Conservation (phyloP, 176 grass and related monocot genomes). For the Carex scoparia region DNA sequence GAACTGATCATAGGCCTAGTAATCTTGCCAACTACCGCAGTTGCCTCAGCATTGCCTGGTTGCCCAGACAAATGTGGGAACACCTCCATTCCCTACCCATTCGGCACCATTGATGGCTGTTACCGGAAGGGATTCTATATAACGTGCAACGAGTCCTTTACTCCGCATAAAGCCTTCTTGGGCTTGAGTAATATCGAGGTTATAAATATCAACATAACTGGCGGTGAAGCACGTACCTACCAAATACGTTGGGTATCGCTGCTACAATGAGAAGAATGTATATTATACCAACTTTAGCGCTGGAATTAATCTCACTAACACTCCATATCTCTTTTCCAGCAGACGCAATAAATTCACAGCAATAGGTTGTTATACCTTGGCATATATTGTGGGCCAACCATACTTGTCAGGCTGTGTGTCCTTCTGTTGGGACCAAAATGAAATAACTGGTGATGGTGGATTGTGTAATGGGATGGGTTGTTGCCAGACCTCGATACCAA, state of each 20-base stretch:
- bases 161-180: background rate
- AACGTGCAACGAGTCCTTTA: conserved; percentile 6
- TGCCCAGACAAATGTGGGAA: conserved; percentile 33
- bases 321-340: background rate
- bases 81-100: conserved; percentile 33
- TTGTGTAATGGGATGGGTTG: conserved; percentile 17
- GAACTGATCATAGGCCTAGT: background rate
- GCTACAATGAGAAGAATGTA: too few relatives aligned
- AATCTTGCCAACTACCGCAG: background rate
- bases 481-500: background rate
- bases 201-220: background rate
- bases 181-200: background rate
- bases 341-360: conserved; percentile 16
- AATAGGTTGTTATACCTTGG: conserved; percentile 21
- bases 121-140: conserved; percentile 26
- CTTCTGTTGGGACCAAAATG: background rate
- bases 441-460: background rate
- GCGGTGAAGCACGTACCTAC: background rate
- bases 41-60: background rate
- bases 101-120: conserved; percentile 31
- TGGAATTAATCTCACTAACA: too few relatives aligned
- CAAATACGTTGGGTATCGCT: background rate
- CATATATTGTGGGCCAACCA: background rate
- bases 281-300: too few relatives aligned
- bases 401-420: background rate